These are phyloP conservation scores for fission yeast (Schizosaccharomyces pombe) DNA, from an alignment of 805 yeast species.

Conservation along the genomic window DNA sequence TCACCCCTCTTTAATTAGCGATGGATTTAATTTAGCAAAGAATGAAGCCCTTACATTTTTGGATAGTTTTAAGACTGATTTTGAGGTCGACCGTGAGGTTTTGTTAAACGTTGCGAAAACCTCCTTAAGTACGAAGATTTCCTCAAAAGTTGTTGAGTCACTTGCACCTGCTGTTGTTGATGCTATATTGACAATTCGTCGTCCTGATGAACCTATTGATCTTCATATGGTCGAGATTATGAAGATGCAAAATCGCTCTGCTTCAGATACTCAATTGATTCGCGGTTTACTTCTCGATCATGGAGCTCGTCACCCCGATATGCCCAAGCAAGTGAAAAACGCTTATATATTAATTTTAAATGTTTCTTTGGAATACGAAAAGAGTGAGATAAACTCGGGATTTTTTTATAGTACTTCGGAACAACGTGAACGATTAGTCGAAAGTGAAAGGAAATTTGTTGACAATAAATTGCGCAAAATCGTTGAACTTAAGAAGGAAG, in stretches of 20 bases:
- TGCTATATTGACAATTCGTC: conserved; percentile 63
- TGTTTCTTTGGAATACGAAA: conserved; percentile 88
- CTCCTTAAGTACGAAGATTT: conserved; percentile 69
- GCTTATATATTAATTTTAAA: conserved; percentile 71
- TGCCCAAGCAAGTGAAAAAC: conserved; percentile 73
- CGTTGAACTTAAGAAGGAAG: conserved; percentile 77
- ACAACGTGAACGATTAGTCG: conserved; percentile 84
- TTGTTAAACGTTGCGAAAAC: conserved; percentile 79
- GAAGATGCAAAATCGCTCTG: conserved; percentile 87
- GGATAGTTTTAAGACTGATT: conserved; percentile 35
- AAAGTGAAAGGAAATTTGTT: conserved; percentile 78
- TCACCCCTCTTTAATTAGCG: conserved; percentile 83
- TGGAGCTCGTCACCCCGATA: conserved; percentile 97
- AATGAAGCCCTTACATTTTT: conserved; percentile 42
- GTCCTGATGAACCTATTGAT: conserved; percentile 33
- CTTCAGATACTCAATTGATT: conserved; percentile 59
- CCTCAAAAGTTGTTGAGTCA: conserved; percentile 48
- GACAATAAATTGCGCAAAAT: conserved; percentile 81
- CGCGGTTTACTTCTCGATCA: conserved; percentile 87
- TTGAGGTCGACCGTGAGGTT: conserved; percentile 57
- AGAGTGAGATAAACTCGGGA: conserved; percentile 90
- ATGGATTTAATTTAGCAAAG: conserved; percentile 84
- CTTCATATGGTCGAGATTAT: conserved; percentile 94
- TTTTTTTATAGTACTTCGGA: conserved; percentile 87
- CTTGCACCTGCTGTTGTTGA: conserved; percentile 89